phyloP scores from a whole-genome alignment of 2,329 filamentous ascomycete genomes.

The Hypocrella siamensis region DNA sequence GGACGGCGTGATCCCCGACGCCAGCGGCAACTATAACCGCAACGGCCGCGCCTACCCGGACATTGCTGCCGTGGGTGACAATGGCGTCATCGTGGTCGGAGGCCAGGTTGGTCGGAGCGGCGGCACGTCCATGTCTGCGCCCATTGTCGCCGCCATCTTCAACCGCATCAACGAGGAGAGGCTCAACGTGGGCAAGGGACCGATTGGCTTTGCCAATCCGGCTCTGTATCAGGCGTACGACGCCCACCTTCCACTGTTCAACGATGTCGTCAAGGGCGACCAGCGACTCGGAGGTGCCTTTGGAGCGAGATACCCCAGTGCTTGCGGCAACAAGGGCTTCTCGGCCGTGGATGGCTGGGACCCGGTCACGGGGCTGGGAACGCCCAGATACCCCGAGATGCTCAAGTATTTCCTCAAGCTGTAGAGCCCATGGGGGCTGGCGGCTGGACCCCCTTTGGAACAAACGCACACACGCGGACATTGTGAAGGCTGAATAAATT shows the following conservation, averaged over 20 bases:
- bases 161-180: constrained; percentile 16
- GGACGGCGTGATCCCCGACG: constrained; percentile 5
- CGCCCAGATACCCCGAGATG: constrained; percentile 6
- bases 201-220: constrained; percentile 19
- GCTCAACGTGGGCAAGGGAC: constrained; percentile 12
- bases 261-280: constrained; percentile 6
- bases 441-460: background rate
- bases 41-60: constrained; percentile 32
- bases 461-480: too few relatives aligned
- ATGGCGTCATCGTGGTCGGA: constrained; percentile 25
- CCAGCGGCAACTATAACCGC: constrained; percentile 24
- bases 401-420: constrained; percentile 26
- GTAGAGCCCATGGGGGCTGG: background rate
- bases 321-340: constrained; percentile 7
- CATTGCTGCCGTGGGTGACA: constrained; percentile 26
- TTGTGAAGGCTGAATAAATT: background rate
- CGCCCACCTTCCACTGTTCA: constrained; percentile 5
- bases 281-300: constrained; percentile 6
- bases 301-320: constrained; percentile 3
- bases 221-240: constrained; percentile 9
- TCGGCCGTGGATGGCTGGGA: constrained; percentile 8
- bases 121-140: constrained; percentile 29
- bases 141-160: constrained; percentile 18
- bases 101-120: constrained; percentile 25
- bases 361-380: constrained; percentile 8